These are phyloP conservation scores for Aspergillus aculeatinus DNA, from an alignment of 2,329 filamentous ascomycete genomes.

Conservation along the genomic window DNA sequence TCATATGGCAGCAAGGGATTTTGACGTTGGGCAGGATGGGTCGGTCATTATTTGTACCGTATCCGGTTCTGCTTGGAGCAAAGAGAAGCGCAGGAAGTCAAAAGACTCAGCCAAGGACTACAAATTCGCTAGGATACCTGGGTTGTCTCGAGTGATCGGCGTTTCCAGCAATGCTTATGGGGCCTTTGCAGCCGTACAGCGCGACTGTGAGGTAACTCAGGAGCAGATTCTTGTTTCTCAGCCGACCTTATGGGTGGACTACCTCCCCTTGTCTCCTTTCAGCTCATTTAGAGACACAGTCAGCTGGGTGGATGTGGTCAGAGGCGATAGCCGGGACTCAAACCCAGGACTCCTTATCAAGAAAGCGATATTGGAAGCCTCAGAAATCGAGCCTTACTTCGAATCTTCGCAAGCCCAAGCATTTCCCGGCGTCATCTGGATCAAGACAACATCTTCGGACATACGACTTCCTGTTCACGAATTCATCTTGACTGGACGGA, in stretches of 20 bases:
- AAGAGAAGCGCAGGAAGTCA: conserved; percentile 76
- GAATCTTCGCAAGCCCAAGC: conserved; percentile 25
- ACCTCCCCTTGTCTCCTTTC: conserved; percentile 69
- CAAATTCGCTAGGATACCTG: conserved; percentile 90
- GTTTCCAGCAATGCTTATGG: conserved; percentile 88
- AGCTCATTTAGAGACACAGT: conserved; percentile 54
- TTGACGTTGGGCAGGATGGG: conserved; percentile 85
- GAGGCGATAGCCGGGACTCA: conserved; percentile 33
- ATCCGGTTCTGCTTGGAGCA: conserved; percentile 89
- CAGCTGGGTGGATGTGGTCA: conserved; percentile 40
- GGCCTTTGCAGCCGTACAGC: conserved; percentile 81
- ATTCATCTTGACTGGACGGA: conserved; percentile 76
- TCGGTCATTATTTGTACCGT: conserved; percentile 92
- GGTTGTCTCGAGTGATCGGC: conserved; percentile 77
- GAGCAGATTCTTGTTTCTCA: conserved; percentile 66
- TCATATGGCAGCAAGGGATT: conserved; percentile 78
- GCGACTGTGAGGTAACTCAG: conserved; percentile 78
- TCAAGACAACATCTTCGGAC: conserved; percentile 62
- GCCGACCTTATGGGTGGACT: conserved; percentile 71
- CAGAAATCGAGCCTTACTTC: conserved; percentile 47
- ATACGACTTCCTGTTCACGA: conserved; percentile 76
- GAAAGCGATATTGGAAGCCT: conserved; percentile 43
- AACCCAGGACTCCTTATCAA: conserved; percentile 34
- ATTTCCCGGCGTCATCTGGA: conserved; percentile 38
- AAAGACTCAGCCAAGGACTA: conserved; percentile 84